Base-by-base conservation (phyloP, 2,329 filamentous ascomycete genomes). In the Pyrenochaeta sp. region DNA sequence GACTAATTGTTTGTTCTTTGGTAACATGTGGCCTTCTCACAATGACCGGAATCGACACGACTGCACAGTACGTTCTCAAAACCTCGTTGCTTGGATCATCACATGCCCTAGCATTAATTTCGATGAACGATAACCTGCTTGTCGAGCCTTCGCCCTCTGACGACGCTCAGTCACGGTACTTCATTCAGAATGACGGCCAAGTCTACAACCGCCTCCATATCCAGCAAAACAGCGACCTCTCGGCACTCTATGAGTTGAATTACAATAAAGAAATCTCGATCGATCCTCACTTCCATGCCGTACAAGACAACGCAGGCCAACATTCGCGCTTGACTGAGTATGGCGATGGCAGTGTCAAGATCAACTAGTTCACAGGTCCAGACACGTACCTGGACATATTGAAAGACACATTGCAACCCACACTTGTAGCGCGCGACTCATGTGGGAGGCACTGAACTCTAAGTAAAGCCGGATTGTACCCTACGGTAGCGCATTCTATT, bases 301-400 rank as follows among this genome's bases (percentile, higher is more conserved):
- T 57, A 8, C 55, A 54, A 25, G 36, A 50, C 10, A 50, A 43
- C 9, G 56, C 44, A 7, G 63, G 59, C 2, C 60, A 66, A 36
- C 54, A 50, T 22, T 66, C 58, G 63, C 27, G 8, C 3, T 22
- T 62, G 9, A 51, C 39, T 4, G 25, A 53, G 8, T 51, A 56
- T 46, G 46, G 43, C 22, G 61, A 64, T 28, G 61, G 56, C 5
- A 62, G 44, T 27, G 48, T 56, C 2, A 61, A 52, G 25, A 55
- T 66, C 45, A 64, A 45, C 49, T 36, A 59, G n/a, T 66, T 54
- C 37, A 61, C 58, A 2, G 63, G 63, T 9, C 37, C 53, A 8
- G 58, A 66, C 22, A 59, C 62, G 2, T 56, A 56, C 39, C 57
- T 66, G 2, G 63, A 57, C 19, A 50, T 65, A 7, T 44, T 50